Percentiles rank a stretch among this genome's conserved stretches.
These are phyloP conservation scores for Eucalyptus cloeziana DNA, from an alignment of 345 rosid species.

Conservation along the genomic window DNA sequence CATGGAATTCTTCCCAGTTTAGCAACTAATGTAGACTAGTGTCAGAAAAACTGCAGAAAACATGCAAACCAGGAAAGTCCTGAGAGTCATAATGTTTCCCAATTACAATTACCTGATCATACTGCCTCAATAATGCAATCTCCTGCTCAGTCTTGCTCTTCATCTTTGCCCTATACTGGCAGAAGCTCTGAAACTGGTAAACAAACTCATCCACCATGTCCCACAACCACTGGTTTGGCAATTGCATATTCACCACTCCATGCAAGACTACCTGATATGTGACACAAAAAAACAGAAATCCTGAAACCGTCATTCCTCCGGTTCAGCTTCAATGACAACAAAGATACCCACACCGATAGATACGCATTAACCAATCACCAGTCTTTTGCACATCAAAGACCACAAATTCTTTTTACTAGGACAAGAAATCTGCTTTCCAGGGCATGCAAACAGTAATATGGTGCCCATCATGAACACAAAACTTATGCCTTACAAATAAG, in stretches of 20 bases:
- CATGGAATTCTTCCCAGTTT: background rate
- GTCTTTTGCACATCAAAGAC: background rate
- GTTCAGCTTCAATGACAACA: background rate
- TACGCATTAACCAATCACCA: background rate
- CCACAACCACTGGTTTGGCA: constrained; percentile 99
- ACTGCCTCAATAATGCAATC: constrained; percentile 64
- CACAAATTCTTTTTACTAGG: background rate
- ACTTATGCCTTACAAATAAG: background rate
- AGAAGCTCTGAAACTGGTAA: constrained; percentile 94
- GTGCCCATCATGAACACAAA: background rate
- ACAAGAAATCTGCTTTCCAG: background rate
- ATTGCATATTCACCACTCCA: constrained; percentile 90
- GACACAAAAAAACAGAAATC: background rate
- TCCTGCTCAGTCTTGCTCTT: constrained; percentile 91
- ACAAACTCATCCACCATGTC: constrained; percentile 99
- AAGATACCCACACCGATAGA: background rate
- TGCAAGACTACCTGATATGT: constrained; percentile 73
- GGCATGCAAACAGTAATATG: background rate
- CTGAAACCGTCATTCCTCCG: background rate
- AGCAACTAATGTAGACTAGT: background rate
- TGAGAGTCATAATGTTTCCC: background rate
- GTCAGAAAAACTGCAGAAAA: background rate
- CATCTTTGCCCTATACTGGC: constrained; percentile 93
- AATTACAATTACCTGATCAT: constrained; percentile 43
- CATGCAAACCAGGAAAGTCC: background rate